Conservation (phyloP, 1,284 basidiomycete genomes). For the Tetrapyrgos nigripes region DNA sequence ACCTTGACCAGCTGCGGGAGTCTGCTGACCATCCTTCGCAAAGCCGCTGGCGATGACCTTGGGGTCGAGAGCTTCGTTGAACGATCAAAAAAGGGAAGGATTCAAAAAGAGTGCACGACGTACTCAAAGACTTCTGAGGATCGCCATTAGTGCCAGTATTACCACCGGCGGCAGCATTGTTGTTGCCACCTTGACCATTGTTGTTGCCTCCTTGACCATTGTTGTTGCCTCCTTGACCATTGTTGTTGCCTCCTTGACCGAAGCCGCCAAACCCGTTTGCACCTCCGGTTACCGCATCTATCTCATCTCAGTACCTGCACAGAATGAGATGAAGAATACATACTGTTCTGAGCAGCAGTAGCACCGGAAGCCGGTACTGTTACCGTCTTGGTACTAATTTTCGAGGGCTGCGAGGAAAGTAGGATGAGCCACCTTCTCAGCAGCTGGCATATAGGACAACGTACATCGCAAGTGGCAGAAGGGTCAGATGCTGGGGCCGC, state of each 20-base stretch:
- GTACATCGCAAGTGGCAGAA: slow-evolving; percentile 7
- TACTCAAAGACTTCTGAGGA: slow-evolving; percentile 41
- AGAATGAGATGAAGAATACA: not conserved
- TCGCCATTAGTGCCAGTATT: slow-evolving; percentile 16
- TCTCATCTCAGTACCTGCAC: not conserved
- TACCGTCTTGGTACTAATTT: slow-evolving; percentile 31
- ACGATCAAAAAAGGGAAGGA: not conserved
- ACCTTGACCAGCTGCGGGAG: slow-evolving; percentile 43
- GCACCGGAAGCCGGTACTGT: slow-evolving; percentile 28
- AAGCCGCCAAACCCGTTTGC: too few relatives aligned
- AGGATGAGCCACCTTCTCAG: not conserved
- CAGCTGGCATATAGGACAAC: not conserved
- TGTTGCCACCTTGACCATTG: not conserved
- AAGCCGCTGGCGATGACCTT: slow-evolving; percentile 49
- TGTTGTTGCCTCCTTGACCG: not conserved
- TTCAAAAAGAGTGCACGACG: slow-evolving; percentile 9
- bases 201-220: not conserved
- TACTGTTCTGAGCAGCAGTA: slow-evolving; percentile 4
- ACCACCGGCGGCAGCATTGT: too few relatives aligned
- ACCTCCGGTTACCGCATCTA: not conserved
- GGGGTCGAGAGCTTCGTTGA: slow-evolving; percentile 41
- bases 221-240: not conserved
- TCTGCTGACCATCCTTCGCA: slow-evolving; percentile 45
- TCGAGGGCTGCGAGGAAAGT: not conserved
- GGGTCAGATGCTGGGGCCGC: not conserved